Percentiles rank a stretch among this genome's conserved stretches.
Conservation (phyloP, 2,329 filamentous ascomycete genomes). For the Diplodia mutila region DNA sequence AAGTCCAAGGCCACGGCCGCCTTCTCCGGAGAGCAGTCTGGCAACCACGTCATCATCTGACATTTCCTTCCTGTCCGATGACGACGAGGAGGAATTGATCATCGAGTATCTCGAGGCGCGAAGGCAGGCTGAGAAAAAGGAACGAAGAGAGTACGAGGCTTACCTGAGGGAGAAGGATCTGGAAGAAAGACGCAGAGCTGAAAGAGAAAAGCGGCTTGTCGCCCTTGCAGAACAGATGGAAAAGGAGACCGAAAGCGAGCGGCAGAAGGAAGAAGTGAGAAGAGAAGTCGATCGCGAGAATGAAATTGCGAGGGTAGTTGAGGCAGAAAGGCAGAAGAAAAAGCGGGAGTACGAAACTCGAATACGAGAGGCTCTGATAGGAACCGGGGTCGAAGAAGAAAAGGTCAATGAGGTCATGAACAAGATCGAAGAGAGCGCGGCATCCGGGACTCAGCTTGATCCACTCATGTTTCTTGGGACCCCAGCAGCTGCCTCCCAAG, state of each 20-base stretch:
- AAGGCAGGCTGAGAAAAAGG: not conserved
- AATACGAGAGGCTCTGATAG: not conserved
- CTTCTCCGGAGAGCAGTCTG: not conserved
- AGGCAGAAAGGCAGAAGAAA: not conserved
- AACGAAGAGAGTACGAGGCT: not conserved
- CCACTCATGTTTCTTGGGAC: not conserved
- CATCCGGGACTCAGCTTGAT: not conserved
- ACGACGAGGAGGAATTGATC: not conserved
- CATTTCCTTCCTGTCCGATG: not conserved
- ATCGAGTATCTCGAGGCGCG: not conserved
- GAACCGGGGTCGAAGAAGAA: not conserved
- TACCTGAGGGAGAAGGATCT: not conserved
- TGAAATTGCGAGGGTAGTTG: not conserved
- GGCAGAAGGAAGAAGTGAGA: not conserved
- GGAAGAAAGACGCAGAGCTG: not conserved
- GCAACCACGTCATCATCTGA: not conserved
- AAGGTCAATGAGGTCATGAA: not conserved
- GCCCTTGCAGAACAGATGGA: not conserved
- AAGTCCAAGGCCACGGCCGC: not conserved
- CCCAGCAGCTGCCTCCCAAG: not conserved
- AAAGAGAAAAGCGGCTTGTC: not conserved
- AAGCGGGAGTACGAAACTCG: not conserved
- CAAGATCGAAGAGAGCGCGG: not conserved
- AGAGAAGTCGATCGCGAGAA: not conserved
- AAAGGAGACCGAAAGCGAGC: not conserved